phyloP scores from a whole-genome alignment of 2,329 filamentous ascomycete genomes.

The Nemania bipapillata region DNA sequence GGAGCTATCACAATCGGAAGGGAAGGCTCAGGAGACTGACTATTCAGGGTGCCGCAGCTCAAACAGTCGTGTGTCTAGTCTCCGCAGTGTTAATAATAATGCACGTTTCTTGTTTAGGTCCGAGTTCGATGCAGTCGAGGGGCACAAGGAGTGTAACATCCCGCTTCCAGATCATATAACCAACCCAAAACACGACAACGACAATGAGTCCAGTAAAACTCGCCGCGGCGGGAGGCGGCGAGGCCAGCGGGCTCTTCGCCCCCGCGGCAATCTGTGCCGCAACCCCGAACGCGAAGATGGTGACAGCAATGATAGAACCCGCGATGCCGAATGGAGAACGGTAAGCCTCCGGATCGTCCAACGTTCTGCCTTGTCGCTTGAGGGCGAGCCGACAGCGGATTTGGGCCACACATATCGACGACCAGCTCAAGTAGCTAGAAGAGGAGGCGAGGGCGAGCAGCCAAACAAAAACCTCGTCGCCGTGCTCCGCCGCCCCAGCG shows the following conservation, averaged over 20 bases:
- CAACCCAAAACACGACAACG: constrained; percentile 43
- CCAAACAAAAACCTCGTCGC: constrained; percentile 58
- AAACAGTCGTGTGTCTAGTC: neutral
- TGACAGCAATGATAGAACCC: constrained; percentile 48
- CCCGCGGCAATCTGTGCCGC: constrained; percentile 49
- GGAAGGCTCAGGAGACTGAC: neutral
- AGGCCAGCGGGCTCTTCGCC: constrained; percentile 37
- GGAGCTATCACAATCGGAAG: neutral
- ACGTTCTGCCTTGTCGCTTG: constrained; percentile 53
- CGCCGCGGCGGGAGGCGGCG: constrained; percentile 40
- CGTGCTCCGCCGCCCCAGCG: constrained; percentile 54
- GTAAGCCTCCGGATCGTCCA: constrained; percentile 48
- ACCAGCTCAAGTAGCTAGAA: constrained; percentile 62
- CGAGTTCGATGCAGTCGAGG: constrained; percentile 46
- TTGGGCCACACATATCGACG: constrained; percentile 58
- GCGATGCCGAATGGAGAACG: constrained; percentile 47
- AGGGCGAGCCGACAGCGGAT: constrained; percentile 59
- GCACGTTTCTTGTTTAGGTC: constrained; percentile 2
- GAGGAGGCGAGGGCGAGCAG: constrained; percentile 60
- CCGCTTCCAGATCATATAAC: constrained; percentile 42
- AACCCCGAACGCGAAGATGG: constrained; percentile 49
- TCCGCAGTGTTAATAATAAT: neutral
- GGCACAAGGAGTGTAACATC: constrained; percentile 39
- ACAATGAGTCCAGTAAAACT: constrained; percentile 49
- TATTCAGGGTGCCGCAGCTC: neutral